Evolutionary conservation across 805 yeast genomes (phyloP).

Genomic region (Ogataea methylovora): DNA sequence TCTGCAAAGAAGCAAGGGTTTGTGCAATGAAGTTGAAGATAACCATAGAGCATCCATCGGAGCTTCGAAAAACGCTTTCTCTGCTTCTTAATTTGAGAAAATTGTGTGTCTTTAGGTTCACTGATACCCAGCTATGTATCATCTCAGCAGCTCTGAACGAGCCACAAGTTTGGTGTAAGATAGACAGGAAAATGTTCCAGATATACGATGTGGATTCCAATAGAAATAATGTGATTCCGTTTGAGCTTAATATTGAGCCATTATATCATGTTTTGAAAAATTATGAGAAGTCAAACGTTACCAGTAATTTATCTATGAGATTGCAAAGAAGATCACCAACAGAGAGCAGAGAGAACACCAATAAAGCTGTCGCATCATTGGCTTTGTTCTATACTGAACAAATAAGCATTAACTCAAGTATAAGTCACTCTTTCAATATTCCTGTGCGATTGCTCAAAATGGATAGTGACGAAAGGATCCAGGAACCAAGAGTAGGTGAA

Average conservation of each 20-base stretch:
- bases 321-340: slow-evolving; percentile 33
- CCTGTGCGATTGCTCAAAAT: slow-evolving; percentile 60
- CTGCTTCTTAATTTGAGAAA: slow-evolving; percentile 37
- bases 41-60: slow-evolving; percentile 14
- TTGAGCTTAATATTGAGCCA: slow-evolving; percentile 59
- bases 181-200: slow-evolving; percentile 39
- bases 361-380: slow-evolving; percentile 37
- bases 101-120: slow-evolving; percentile 49
- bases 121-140: slow-evolving; percentile 38
- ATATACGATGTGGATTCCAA: slow-evolving; percentile 43
- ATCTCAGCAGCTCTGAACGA: slow-evolving; percentile 46
- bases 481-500: slow-evolving; percentile 56
- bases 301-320: slow-evolving; percentile 39
- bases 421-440: slow-evolving; percentile 60
- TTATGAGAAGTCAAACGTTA: slow-evolving; percentile 45
- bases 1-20: too few species aligned
- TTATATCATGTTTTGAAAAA: slow-evolving; percentile 49
- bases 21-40: slow-evolving; percentile 19
- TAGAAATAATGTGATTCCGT: slow-evolving; percentile 44
- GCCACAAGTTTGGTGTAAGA: slow-evolving; percentile 64
- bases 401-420: slow-evolving; percentile 31
- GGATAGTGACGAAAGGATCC: slow-evolving; percentile 42
- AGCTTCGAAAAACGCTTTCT: slow-evolving; percentile 16
- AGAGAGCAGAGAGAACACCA: slow-evolving; percentile 6
- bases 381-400: slow-evolving; percentile 48